A percentile compares a stretch with the other conserved stretches of the same genome.
These are phyloP conservation scores for Vitis hybrid DNA, from an alignment of 177 flowering plant species.

Conservation along the genomic window DNA sequence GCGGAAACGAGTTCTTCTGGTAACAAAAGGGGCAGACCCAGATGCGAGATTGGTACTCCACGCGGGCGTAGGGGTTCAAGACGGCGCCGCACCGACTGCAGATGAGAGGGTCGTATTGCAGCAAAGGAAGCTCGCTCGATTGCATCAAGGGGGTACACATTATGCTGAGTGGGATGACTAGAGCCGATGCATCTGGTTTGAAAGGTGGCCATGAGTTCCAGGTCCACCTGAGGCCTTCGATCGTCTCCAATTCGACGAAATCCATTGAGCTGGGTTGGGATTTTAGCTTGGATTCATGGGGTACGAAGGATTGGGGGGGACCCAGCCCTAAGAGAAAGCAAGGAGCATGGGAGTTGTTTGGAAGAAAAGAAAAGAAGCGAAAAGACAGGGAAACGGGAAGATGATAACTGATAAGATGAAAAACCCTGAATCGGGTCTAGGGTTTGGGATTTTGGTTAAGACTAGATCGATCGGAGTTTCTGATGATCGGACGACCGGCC, in stretches of 20 bases:
- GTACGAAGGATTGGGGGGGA: background rate
- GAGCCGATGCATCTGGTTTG: conserved; percentile 47
- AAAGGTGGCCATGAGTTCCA: conserved; percentile 97
- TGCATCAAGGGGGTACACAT: conserved; percentile 81
- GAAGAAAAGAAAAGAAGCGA: background rate
- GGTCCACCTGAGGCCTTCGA: conserved; percentile 92
- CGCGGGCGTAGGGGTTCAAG: conserved; percentile 93
- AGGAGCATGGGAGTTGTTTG: background rate
- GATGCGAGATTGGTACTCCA: conserved; percentile 67
- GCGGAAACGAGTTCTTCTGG: conserved; percentile 61
- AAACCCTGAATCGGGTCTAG: background rate
- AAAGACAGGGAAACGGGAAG: background rate
- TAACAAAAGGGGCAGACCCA: conserved; percentile 90
- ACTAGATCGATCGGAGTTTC: too few relatives aligned
- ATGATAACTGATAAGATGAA: background rate
- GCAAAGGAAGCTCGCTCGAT: conserved; percentile 67
- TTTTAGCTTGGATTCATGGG: too few relatives aligned
- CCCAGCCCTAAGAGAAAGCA: background rate
- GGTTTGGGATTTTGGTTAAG: background rate
- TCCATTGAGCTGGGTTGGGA: conserved; percentile 46
- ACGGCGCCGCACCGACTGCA: conserved; percentile 65
- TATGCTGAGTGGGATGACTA: conserved; percentile 70
- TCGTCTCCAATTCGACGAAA: conserved; percentile 79
- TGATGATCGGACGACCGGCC: too few relatives aligned
- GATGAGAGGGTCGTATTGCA: conserved; percentile 69